Evolutionary conservation across 441 rosid genomes (phyloP).

Genomic region (Pelargonium fulgidum): DNA sequence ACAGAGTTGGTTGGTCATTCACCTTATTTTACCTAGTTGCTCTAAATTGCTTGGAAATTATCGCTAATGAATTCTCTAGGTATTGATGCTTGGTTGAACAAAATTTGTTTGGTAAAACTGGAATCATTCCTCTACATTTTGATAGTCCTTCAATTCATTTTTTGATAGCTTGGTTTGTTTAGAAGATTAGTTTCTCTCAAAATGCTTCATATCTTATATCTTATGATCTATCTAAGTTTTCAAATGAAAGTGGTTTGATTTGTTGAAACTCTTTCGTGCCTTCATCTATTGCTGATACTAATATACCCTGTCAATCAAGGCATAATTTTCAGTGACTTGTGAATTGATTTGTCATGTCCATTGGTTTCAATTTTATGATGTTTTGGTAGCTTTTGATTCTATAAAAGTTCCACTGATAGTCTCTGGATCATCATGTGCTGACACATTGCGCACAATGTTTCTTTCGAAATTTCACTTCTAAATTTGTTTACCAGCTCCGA

Average conservation of each 20-base stretch:
- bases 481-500: no score
- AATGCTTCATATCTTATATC: background rate
- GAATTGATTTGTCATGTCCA: background rate
- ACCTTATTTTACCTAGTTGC: no score
- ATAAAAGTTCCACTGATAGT: background rate
- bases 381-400: no score
- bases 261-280: background rate
- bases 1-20: background rate
- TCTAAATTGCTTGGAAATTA: no score
- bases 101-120: no score
- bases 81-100: no score
- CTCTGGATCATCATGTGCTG: no score
- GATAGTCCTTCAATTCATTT: background rate
- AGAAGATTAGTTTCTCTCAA: background rate
- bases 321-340: background rate
- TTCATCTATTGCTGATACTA: no score
- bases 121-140: background rate
- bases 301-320: background rate
- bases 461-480: no score
- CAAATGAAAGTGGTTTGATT: background rate
- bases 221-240: background rate
- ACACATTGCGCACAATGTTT: no score
- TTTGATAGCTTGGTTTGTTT: background rate
- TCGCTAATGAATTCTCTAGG: no score
- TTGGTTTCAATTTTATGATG: background rate